Percentiles rank a stretch among this genome's conserved stretches.
Evolutionary conservation across 1,284 basidiomycete genomes (phyloP).

Genomic region (Volvariella volvacea): DNA sequence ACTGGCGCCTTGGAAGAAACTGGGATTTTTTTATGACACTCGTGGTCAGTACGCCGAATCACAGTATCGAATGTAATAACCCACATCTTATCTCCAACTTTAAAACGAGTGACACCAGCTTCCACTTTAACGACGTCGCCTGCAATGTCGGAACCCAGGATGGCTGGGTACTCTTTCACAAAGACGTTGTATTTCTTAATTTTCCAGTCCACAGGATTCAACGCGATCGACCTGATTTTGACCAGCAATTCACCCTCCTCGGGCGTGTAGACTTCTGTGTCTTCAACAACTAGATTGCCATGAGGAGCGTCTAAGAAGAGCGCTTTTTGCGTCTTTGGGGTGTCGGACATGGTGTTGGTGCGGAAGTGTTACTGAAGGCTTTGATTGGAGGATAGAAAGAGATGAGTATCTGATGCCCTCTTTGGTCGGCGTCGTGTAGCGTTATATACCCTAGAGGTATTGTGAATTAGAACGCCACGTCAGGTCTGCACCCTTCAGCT

Average conservation of each 20-base stretch:
- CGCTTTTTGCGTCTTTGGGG: constrained; percentile 4
- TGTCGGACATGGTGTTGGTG: too few species aligned
- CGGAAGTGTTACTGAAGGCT: too few species aligned
- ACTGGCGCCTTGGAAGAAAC: constrained; percentile 34
- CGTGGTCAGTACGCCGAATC: constrained; percentile 12
- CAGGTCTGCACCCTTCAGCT: too few species aligned
- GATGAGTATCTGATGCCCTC: too few species aligned
- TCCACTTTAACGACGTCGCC: constrained; percentile 21
- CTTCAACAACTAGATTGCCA: constrained; percentile 14
- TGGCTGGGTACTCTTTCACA: constrained; percentile 27
- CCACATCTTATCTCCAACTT: constrained; percentile 20
- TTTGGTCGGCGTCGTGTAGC: too few species aligned
- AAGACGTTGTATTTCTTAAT: constrained; percentile 24
- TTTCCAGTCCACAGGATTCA: constrained; percentile 39
- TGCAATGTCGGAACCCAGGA: constrained; percentile 31
- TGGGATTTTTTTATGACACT: constrained; percentile 24
- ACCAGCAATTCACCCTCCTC: constrained; percentile 32
- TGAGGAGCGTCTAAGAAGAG: not conserved
- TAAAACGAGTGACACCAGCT: constrained; percentile 15
- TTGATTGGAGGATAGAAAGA: too few species aligned
- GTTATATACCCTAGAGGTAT: too few species aligned
- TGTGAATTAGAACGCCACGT: too few species aligned
- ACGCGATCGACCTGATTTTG: constrained; percentile 27
- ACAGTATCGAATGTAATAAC: constrained; percentile 7
- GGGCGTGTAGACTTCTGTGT: constrained; percentile 16